Base-by-base conservation (phyloP, 306 rosid genomes). In the Prunus kanzakura region DNA sequence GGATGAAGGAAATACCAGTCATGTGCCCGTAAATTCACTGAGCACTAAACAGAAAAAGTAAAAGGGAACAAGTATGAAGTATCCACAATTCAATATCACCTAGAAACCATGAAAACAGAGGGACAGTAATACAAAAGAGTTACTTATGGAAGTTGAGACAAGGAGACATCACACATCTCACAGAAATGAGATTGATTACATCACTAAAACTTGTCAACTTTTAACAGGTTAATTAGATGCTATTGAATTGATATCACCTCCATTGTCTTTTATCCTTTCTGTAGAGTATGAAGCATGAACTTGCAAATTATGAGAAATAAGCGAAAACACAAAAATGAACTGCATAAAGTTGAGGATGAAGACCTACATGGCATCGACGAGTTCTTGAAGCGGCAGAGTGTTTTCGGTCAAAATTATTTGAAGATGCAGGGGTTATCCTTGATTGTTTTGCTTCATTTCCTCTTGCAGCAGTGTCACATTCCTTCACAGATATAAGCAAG, bases 321-420 rank as follows among this genome's bases (percentile, higher is more conserved):
- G 15, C 15, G 11, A 76, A 71, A 77, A 65, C 61, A 57, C 15
- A 20, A 84, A 60, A 72, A 43, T 13, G 16, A 51, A 41, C 29
- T 35, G 81, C 69, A 74, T 30, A 67, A 60, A 61, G 76, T 23
- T 72, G 61, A 76, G 64, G 77, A 82, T 35, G 63, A 84, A 75
- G 74, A 69, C 88, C 76, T 82, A 91, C 98, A 75, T 83, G 86
- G 79, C 97, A 91, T 55, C 80, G 46, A 11, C 3, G 64, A 52
- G 62, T 30, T n/a, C 62, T 54, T 32, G 75, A 54, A 71, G 64
- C 32, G 1, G 47, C 29, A 52, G 64, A 19, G 5, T 19, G 50
- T 67, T 64, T 67, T 67, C 55, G 79, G 55, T 77, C 80, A 25
- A 74, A 78, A 80, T 84, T 81, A 78, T 83, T 87, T 78, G 85